Evolutionary conservation across 371 early-diverging fungal species (phyloP), one percentile per base, ranked within the genome.

Genomic region (Apophysomyces sp.): DNA sequence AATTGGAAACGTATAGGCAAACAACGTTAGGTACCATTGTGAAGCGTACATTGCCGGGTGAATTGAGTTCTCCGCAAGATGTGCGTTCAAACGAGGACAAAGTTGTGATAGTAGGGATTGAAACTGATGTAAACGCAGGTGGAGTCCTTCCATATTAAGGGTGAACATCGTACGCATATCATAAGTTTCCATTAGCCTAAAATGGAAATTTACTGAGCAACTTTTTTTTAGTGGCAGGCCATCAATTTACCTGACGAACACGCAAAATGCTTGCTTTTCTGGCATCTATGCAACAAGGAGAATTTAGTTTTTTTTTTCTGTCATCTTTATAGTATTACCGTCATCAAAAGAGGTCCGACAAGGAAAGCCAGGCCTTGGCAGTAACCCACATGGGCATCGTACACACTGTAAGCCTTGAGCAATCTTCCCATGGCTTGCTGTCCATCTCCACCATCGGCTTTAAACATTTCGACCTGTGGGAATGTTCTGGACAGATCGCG

Each of bases 351-450:
- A 18, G 96, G 92, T 2, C 94, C 97, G 1, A 91, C 95, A 24
- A 98, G 72, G 67, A 97, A 96, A 5, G 94, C 90, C 34, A 97
- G 83, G 8, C 98, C 98, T 82, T 98, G 98, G 73, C 98, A 97
- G 75, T 98, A 94, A 9, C 98, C 98, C 28, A 97, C 91, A 65
- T 94, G 94, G 8, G 86, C 72, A 78, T 98, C 98, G 57, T 94
- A 96, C 13, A 95, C 67, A 30, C 92, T 89, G 61, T 97, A 98
- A 5, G 94, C 95, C 61, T 91, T 93, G 49, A 96, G 77, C 16
- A 98, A 76, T 55, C 91, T 88, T 60, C 86, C 90, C 72, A 98
- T 80, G 39, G 85, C 85, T 57, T 87, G 87, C 61, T 98, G 97
- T 0, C 96, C 98, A 36, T 87, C 83, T 30, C 95, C 96, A 41